A percentile compares a stretch with the other conserved stretches of the same genome.
Evolutionary conservation across 768 basidiomycete species (phyloP).

Genomic region (Lanmaoa rubissima): DNA sequence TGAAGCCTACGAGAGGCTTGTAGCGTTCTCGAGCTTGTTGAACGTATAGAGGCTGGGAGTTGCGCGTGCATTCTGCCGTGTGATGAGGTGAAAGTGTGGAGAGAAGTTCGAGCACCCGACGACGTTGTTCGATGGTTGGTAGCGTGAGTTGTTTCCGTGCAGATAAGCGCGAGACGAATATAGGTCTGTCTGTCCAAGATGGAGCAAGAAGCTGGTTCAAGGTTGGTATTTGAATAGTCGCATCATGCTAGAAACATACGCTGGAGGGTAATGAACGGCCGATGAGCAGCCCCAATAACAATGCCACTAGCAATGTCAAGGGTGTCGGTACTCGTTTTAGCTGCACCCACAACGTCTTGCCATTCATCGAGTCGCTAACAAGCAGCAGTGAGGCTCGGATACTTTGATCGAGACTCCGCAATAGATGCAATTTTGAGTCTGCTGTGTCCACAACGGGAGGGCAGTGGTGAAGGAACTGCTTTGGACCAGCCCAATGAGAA

Average conservation of each 20-base stretch:
- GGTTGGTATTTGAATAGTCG: background rate
- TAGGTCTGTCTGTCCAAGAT: slow-evolving; percentile 56
- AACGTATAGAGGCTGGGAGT: slow-evolving; percentile 79
- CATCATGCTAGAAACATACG: slow-evolving; percentile 21
- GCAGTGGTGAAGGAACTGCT: background rate
- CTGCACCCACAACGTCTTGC: slow-evolving; percentile 28
- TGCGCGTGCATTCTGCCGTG: slow-evolving; percentile 87
- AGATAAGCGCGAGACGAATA: slow-evolving; percentile 46
- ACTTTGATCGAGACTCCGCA: background rate
- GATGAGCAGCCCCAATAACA: slow-evolving; percentile 59
- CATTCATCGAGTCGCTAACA: slow-evolving; percentile 24
- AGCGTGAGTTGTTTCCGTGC: slow-evolving; percentile 64
- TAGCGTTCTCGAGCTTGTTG: slow-evolving; percentile 88
- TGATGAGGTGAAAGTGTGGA: slow-evolving; percentile 88
- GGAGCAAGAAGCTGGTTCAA: slow-evolving; percentile 27
- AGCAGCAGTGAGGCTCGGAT: background rate
- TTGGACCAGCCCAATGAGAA: background rate
- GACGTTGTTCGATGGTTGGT: slow-evolving; percentile 82
- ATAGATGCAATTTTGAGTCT: background rate
- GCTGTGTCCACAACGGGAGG: too few relatives aligned
- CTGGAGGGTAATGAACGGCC: slow-evolving; percentile 45
- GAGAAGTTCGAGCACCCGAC: slow-evolving; percentile 81
- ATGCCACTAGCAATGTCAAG: slow-evolving; percentile 56
- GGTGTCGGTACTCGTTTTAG: slow-evolving; percentile 52
- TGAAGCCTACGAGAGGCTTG: slow-evolving; percentile 76